Evolutionary conservation across 495 filamentous ascomycete genomes (phyloP).

Genomic region (Aspergillus kassunensis): DNA sequence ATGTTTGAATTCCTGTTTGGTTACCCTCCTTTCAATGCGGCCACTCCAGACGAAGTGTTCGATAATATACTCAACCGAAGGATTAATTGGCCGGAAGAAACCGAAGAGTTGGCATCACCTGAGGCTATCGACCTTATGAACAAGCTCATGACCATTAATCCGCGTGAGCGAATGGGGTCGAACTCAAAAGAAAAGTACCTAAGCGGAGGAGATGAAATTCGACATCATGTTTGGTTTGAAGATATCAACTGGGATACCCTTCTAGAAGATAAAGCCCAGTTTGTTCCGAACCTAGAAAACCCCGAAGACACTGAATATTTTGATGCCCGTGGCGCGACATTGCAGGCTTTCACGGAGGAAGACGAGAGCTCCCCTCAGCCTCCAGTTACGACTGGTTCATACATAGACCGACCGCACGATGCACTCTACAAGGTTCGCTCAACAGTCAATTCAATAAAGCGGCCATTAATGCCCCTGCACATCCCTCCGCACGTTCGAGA

Average conservation of each 20-base stretch:
- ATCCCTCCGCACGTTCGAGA: slow-evolving; percentile 92
- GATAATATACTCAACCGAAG: slow-evolving; percentile 88
- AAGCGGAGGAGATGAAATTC: slow-evolving; percentile 85
- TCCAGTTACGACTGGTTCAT: slow-evolving; percentile 52
- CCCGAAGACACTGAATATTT: slow-evolving; percentile 99
- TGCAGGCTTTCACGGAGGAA: slow-evolving; percentile 87
- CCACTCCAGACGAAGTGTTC: slow-evolving; percentile 89
- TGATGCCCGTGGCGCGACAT: slow-evolving; percentile 81
- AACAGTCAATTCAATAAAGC: slow-evolving; percentile 78
- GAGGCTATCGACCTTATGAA: slow-evolving; percentile 95
- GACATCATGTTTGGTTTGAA: slow-evolving; percentile 82
- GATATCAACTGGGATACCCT: slow-evolving; percentile 87
- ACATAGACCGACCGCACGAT: slow-evolving; percentile 82
- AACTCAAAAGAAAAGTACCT: slow-evolving; percentile 75
- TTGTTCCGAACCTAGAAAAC: slow-evolving; percentile 88
- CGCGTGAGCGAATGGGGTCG: slow-evolving; percentile 72
- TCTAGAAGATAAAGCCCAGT: slow-evolving; percentile 87
- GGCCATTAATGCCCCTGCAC: slow-evolving; percentile 87
- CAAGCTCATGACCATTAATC: slow-evolving; percentile 77
- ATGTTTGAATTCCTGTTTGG: slow-evolving; percentile 95
- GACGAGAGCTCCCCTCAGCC: slow-evolving; percentile 70
- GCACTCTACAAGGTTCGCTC: slow-evolving; percentile 85
- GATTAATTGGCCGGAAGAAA: slow-evolving; percentile 81
- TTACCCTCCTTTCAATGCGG: slow-evolving; percentile 88
- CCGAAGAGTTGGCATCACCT: slow-evolving; percentile 66